A percentile compares a stretch with the other conserved stretches of the same genome.
These are phyloP conservation scores for Lepraria neglecta DNA, from an alignment of 495 filamentous ascomycete genomes.

Conservation along the genomic window DNA sequence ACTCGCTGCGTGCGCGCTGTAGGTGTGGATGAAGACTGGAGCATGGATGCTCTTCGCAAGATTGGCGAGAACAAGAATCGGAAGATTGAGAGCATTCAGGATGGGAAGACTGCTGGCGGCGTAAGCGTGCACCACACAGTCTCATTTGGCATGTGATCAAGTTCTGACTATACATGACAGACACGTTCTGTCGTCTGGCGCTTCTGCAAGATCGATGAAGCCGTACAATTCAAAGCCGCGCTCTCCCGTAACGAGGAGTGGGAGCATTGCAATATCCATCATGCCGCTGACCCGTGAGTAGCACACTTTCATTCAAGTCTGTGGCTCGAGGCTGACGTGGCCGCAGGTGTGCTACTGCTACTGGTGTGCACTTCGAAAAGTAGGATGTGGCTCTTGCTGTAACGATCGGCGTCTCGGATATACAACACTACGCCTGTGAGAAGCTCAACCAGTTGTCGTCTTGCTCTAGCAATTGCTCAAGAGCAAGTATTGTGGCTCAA, in stretches of 20 bases:
- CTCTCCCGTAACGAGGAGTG: conserved; percentile 38
- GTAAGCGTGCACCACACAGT: conserved; percentile 29
- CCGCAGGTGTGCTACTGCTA: conserved; percentile 36
- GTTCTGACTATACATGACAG: background rate
- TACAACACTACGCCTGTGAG: too few relatives aligned
- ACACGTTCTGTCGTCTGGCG: conserved; percentile 37
- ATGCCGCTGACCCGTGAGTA: conserved; percentile 42
- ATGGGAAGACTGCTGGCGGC: conserved; percentile 30
- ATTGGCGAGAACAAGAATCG: conserved; percentile 32
- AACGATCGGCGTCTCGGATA: background rate
- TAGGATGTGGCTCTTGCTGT: background rate
- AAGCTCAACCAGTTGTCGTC: too few relatives aligned
- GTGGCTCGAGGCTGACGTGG: background rate
- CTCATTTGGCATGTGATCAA: too few relatives aligned
- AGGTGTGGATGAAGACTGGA: conserved; percentile 35
- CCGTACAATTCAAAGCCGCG: conserved; percentile 35
- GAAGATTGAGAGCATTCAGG: conserved; percentile 37
- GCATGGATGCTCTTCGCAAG: conserved; percentile 30
- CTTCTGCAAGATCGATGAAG: conserved; percentile 40
- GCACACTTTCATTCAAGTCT: background rate
- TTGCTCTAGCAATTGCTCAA: too few relatives aligned
- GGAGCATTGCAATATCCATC: conserved; percentile 40
- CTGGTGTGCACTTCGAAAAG: conserved; percentile 33
- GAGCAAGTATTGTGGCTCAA: too few relatives aligned
- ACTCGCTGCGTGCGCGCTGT: conserved; percentile 40